Evolutionary conservation across 495 filamentous ascomycete genomes (phyloP).

Genomic region (Trichoderma gamsii): DNA sequence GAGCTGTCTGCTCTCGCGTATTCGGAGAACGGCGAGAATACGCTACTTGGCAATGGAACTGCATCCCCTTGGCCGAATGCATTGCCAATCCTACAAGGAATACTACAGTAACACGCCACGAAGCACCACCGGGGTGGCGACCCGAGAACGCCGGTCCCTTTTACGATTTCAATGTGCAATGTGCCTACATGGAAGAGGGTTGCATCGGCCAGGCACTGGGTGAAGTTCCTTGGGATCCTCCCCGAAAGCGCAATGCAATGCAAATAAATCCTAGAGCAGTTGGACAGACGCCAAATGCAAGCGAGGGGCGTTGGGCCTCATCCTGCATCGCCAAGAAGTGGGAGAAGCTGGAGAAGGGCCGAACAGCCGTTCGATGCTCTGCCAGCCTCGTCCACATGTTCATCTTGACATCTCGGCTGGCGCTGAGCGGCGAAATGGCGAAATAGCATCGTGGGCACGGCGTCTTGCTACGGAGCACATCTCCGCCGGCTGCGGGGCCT

Average conservation of each 20-base stretch:
- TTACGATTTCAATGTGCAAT: neutral
- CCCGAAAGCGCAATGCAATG: neutral
- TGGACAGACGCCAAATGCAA: neutral
- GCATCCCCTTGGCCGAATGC: neutral
- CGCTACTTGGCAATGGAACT: neutral
- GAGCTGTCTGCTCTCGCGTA: neutral
- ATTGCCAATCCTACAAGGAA: neutral
- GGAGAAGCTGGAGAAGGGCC: neutral
- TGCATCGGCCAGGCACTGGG: constrained; percentile 7
- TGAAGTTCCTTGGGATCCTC: neutral
- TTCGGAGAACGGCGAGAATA: neutral
- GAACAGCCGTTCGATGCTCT: neutral
- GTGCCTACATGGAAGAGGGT: neutral
- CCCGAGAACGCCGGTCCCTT: neutral
- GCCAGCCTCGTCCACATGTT: neutral
- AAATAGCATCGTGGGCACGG: neutral
- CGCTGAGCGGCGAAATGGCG: neutral
- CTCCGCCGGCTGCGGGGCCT: neutral
- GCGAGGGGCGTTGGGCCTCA: neutral
- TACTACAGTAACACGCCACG: too few relatives aligned
- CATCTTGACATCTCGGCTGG: neutral
- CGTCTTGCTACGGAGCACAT: neutral
- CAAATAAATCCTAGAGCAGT: neutral
- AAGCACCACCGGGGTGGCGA: neutral
- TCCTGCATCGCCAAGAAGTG: neutral